Base-by-base conservation (phyloP, 2,329 filamentous ascomycete genomes). In the Atkinsonella texensis region DNA sequence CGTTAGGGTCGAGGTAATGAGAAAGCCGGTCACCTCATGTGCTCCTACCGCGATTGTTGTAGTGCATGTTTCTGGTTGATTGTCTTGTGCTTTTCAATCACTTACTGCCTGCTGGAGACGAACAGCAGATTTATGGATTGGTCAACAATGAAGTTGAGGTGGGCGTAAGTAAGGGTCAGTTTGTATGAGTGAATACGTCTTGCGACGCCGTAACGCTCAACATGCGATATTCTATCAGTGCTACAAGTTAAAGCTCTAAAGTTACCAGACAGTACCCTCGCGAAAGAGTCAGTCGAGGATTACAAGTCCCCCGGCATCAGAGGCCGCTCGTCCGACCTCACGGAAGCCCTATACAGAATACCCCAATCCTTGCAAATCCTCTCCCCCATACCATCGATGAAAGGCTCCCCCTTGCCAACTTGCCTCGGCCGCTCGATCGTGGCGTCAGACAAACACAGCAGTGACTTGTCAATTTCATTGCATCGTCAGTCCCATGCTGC, bases 1-100 rank as follows among this genome's bases (percentile, higher is more conserved):
- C 58, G 65, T 62, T 59, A 62, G 60, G 65, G 62, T 67, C 13
- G 65, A 66, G 65, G 65, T 62, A 68, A 67, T 68, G 60, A 64
- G 63, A 67, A 31, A 66, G 52, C 62, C 59, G 61, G 62, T 62
- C 62, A 61, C 65, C 66, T 68, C 66, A 15, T 57, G 46, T 12
- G 28, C 15, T 32, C 13, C 9, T 28, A 8, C 7, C 28, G 28
- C 5, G 28, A 44, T 18, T 41, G n/a, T 17, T 11, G 15, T 40
- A 17, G 15, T 40, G 28, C 28, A 1, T 28, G 7, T 28, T 23
- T 23, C 28, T 28, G 28, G 28, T 28, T 23, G 20, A 23, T 23
- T 23, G 20, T 23, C 20, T 5, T 28, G 5, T 8, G 28, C 28
- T 28, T 28, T 28, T 28, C 4, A 28, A 1, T 28, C 28, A 28